Base-by-base conservation (phyloP, 768 basidiomycete genomes). In the Dioszegia hungarica region DNA sequence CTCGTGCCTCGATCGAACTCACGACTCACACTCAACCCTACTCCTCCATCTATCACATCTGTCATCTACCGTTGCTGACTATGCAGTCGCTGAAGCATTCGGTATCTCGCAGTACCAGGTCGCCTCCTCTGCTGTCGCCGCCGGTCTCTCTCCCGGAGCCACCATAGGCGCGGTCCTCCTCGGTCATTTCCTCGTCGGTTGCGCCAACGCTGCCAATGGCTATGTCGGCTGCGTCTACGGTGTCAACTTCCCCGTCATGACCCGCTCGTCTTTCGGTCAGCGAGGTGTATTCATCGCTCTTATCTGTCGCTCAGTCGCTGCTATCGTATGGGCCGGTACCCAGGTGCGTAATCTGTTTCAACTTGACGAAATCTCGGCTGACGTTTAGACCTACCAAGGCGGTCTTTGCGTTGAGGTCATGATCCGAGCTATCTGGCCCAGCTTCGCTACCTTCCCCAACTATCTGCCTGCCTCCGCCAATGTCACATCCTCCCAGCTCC, bases 191-290 rank as follows among this genome's bases (percentile, higher is more conserved):
- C 40, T 54, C 2, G 52, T 54, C 5, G 52, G 22, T 6, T 40
- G 37, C 27, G 52, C 52, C 24, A 54, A 54, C 40, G 52, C 52
- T 14, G 43, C 43, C 8, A 41, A 40, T 19, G 52, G 52, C 20
- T 54, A 41, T 37, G 52, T 54, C 17, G 52, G 52, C 3, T 54
- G 57, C 11, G 17, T 25, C 5, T 68, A 64, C 34, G 64, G 67
- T 19, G 59, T 66, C 34, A 59, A 59, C 53, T 51, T 28, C 28
- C 59, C 67, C 0, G 68, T 63, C 39, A 41, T 44, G 15, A 51
- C 52, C 22, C 45, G 70, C 12, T 41, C 61, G 0, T 59, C 68
- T 0, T 72, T 67, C 38, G 70, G 70, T 22, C 41, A 61, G n/a
- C 34, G 53, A n/a, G 67, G 67, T 12, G 46, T 67, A 38, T 52